phyloP scores from a whole-genome alignment of 495 filamentous ascomycete genomes.

The Jackrogersella multiformis region DNA sequence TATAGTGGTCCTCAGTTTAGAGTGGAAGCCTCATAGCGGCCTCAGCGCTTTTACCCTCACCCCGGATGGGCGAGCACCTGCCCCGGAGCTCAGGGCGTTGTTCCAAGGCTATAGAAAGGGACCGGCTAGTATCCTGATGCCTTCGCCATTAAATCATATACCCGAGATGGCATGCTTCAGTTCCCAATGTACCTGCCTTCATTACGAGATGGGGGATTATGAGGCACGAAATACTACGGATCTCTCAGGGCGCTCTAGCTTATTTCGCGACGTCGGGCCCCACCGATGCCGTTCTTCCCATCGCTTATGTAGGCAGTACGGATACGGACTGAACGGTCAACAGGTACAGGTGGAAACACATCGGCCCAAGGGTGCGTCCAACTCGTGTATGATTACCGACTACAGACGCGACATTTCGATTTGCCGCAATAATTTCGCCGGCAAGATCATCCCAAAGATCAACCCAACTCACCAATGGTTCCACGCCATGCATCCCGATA shows the following conservation, averaged over 20 bases:
- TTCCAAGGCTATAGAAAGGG: constrained; percentile 37
- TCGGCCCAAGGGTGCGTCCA: background rate
- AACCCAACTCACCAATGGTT: constrained; percentile 33
- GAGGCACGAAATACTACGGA: background rate
- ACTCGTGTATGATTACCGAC: constrained; percentile 8
- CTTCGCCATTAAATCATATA: constrained; percentile 11
- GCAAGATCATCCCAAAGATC: constrained; percentile 1
- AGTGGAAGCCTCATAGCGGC: constrained; percentile 35
- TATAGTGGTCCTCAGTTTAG: constrained; percentile 23
- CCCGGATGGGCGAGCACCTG: constrained; percentile 19
- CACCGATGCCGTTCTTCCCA: background rate
- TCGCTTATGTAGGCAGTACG: background rate
- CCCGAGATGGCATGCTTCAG: constrained; percentile 39
- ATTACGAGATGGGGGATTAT: constrained; percentile 25
- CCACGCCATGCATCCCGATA: constrained; percentile 36
- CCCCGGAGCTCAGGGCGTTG: constrained; percentile 29
- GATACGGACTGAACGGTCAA: background rate
- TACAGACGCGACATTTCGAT: constrained; percentile 28
- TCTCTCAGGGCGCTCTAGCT: background rate
- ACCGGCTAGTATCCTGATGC: constrained; percentile 25
- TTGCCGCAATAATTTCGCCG: constrained; percentile 9
- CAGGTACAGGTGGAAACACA: background rate
- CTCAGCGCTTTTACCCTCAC: constrained; percentile 22
- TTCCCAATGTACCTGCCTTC: constrained; percentile 18
- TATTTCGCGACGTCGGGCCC: background rate